Evolutionary conservation across 495 filamentous ascomycete genomes (phyloP), one percentile per base, ranked within the genome.

Genomic region (Penicillium goetzii): DNA sequence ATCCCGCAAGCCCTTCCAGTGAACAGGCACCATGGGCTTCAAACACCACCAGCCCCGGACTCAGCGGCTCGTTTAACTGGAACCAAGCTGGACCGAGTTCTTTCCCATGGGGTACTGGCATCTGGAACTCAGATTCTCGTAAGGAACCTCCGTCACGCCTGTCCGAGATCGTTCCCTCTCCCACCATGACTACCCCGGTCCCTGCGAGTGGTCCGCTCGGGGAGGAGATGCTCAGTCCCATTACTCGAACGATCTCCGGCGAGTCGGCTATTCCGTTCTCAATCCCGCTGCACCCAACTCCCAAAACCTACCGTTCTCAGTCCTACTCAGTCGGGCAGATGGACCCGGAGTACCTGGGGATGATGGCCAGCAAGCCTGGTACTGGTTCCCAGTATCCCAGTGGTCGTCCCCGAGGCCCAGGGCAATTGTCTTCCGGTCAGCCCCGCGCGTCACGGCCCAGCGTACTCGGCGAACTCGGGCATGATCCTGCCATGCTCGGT

Each of bases 311-410:
- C 69, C 90, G 95, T 33, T 99, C 95, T 15, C 92, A 96, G 77
- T 99, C 95, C 6, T 98, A 97, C 73, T 97, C 94, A 2, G 93
- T 97, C 30, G 95, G 95, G 26, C 95, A 99, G 72, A 75, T 91
- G 63, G 93, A 97, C 26, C 84, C 88, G 8, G 92, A 96, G 52
- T 73, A 73, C 38, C 60, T 76, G 60, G 77, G 63, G 34, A 61
- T 81, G 26, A 74, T 78, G 64, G 72, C 84, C 17, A 78, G 78
- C 58, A 77, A 63, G 65, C 80, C 60, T 21, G 60, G 80, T n/a
- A 71, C 81, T 41, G 73, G 55, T 11, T 36, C 59, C 41, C 72
- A 80, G 66, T 66, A 67, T 74, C 26, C 78, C 68, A 40, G 76
- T 76, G 50, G 72, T 73, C 69, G 80, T 79, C 56, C 76, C 73